Evolutionary conservation across 768 basidiomycete genomes (phyloP), one percentile per base, ranked within the genome.

Genomic region (Suillus discolor): DNA sequence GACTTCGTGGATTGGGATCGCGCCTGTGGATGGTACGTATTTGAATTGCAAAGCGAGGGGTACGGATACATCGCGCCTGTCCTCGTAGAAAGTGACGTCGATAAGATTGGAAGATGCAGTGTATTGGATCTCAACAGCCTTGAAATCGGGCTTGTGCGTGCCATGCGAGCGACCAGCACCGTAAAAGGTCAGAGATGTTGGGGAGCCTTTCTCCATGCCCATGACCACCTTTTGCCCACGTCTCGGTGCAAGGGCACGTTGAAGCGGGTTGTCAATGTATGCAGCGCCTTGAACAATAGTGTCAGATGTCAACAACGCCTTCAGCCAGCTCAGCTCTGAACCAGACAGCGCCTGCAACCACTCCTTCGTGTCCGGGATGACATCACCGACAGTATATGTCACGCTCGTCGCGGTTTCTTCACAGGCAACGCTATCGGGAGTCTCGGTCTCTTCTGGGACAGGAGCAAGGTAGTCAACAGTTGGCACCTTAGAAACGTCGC

Each of bases 271-370:
- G 71, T 93, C 88, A 70, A 97, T 80, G 78, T 95, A 96, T 5
- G 88, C 85, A 1, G 84, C 82, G 42, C 94, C 97, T 73, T 95
- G 97, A 28, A 97, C 91, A 70, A 98, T 87, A 65, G 87, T 96
- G 59, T 85, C 82, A 5, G 93, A 93, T 2, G 88, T 86, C 63
- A 96, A 78, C 62, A 97, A 84, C 7, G 97, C 97, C 57, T 90
- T 84, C 53, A 96, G 82, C 97, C 97, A 99, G 75, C 80, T 86
- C 62, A 96, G 81, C 64, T 89, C 81, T n/a, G 88, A 78, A 9
- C 97, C 97, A 42, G 92, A 93, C 61, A 99, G 82, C 51, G 83
- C 83, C 71, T 93, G 89, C 44, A 99, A 83, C 97, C 97, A 99
- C 23, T 84, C 82, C 2, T 85, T 80, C 0, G 84, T 74, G 7